Conservation (phyloP, 108 stramenopile species). For the Pseudonitzschia multiseries region DNA sequence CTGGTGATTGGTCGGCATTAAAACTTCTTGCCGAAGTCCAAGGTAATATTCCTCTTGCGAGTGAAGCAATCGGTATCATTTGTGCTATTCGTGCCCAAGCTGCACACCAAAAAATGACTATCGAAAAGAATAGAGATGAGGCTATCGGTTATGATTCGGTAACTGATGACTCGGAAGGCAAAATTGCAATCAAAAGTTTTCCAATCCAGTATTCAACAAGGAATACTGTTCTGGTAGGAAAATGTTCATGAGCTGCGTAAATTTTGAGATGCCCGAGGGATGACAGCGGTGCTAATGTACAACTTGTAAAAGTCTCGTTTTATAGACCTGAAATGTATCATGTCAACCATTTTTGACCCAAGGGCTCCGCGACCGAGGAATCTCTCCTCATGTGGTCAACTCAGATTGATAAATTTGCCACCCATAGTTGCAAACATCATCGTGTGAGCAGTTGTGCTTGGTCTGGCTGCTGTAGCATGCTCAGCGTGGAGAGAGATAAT, state of each 20-base stretch:
- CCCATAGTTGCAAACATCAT: no score
- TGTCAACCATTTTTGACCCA: no score
- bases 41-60: constrained; percentile 53
- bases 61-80: constrained; percentile 57
- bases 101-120: constrained; percentile 25
- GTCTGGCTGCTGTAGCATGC: no score
- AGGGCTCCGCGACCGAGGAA: no score
- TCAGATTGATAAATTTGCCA: no score
- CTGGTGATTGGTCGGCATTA: constrained; percentile 36
- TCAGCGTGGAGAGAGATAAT: no score
- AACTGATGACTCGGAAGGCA: not conserved
- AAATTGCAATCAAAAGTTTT: constrained; percentile 48
- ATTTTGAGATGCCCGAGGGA: no score
- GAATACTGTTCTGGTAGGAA: constrained; percentile 70
- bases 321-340: no score
- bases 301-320: no score
- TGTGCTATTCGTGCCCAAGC: constrained; percentile 61
- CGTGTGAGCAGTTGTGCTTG: no score
- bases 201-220: constrained; percentile 68
- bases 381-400: no score
- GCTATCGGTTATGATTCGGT: not conserved
- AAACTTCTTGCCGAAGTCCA: constrained; percentile 69
- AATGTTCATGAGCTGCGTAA: not conserved
- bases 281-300: no score
- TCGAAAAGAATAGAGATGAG: constrained; percentile 5